These are phyloP conservation scores for Huiozyma sinensis DNA, from an alignment of 805 yeast species.

Conservation along the genomic window DNA sequence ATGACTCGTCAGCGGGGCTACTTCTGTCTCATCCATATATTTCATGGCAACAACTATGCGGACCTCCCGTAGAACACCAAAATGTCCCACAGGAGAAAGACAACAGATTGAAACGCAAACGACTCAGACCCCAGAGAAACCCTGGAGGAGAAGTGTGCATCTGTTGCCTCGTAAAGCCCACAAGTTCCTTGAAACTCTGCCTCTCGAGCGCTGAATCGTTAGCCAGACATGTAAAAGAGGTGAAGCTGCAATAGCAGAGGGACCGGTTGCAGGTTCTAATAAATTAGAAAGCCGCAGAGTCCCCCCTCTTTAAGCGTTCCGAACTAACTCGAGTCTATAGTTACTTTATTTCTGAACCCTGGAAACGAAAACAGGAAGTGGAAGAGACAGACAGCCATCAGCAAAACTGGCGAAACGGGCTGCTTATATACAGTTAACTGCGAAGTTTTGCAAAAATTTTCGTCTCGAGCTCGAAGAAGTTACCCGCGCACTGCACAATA, in stretches of 20 bases:
- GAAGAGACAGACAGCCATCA: too few relatives aligned
- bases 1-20: slow-evolving; percentile 94
- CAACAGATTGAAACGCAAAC: slow-evolving; percentile 4
- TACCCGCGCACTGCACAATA: too few relatives aligned
- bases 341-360: slow-evolving; percentile 3
- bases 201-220: slow-evolving; percentile 70
- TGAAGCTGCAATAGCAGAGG: slow-evolving; percentile 27
- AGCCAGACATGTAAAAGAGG: slow-evolving; percentile 17
- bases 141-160: slow-evolving; percentile 25
- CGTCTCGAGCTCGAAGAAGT: too few relatives aligned
- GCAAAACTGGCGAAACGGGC: too few relatives aligned
- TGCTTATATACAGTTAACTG: too few relatives aligned
- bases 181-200: slow-evolving; percentile 34
- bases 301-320: slow-evolving; percentile 14
- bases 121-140: slow-evolving; percentile 26
- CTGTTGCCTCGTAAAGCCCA: neutral
- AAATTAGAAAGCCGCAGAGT: slow-evolving; percentile 15
- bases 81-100: neutral
- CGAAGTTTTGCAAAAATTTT: too few relatives aligned
- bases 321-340: slow-evolving; percentile 23
- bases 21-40: slow-evolving; percentile 53
- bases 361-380: neutral
- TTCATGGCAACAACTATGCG: slow-evolving; percentile 41
- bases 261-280: slow-evolving; percentile 7
- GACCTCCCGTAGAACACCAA: neutral